Conservation (phyloP, 1,139 yeast genomes). For the Arxiozyma slooffiae region DNA sequence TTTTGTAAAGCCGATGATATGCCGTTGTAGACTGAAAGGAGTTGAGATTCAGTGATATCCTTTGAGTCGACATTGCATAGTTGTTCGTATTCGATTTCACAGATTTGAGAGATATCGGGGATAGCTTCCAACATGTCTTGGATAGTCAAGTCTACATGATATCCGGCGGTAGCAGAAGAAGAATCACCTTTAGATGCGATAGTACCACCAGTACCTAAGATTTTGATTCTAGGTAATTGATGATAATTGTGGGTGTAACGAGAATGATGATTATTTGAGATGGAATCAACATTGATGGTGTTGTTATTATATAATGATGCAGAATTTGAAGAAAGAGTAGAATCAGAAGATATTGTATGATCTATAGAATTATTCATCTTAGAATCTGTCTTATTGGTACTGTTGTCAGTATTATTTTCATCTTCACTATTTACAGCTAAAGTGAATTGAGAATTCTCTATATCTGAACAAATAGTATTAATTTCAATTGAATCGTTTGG, state of each 20-base stretch:
- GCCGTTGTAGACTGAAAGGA: constrained; percentile 36
- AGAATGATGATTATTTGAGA: constrained; percentile 12
- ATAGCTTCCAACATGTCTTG: constrained; percentile 49
- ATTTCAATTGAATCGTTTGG: constrained; percentile 25
- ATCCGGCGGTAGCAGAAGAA: constrained; percentile 56
- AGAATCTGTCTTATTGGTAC: background rate
- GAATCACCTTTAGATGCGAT: constrained; percentile 56
- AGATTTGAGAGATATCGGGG: constrained; percentile 51
- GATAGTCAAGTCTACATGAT: constrained; percentile 55
- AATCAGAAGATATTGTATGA: constrained; percentile 5
- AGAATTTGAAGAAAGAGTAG: constrained; percentile 3
- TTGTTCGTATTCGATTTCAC: constrained; percentile 56
- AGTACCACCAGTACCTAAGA: constrained; percentile 66
- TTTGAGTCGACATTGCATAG: constrained; percentile 57
- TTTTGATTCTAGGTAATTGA: constrained; percentile 39
- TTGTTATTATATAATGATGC: background rate
- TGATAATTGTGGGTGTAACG: background rate
- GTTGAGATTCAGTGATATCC: constrained; percentile 41
- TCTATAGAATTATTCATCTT: constrained; percentile 2
- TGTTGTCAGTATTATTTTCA: background rate
- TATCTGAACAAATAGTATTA: constrained; percentile 28
- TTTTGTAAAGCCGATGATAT: constrained; percentile 35
- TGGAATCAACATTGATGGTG: background rate
- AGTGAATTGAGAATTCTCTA: constrained; percentile 26
- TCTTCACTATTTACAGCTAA: constrained; percentile 12